Base-by-base conservation (phyloP, 2,329 filamentous ascomycete species). In the Podosphaera fusca region DNA sequence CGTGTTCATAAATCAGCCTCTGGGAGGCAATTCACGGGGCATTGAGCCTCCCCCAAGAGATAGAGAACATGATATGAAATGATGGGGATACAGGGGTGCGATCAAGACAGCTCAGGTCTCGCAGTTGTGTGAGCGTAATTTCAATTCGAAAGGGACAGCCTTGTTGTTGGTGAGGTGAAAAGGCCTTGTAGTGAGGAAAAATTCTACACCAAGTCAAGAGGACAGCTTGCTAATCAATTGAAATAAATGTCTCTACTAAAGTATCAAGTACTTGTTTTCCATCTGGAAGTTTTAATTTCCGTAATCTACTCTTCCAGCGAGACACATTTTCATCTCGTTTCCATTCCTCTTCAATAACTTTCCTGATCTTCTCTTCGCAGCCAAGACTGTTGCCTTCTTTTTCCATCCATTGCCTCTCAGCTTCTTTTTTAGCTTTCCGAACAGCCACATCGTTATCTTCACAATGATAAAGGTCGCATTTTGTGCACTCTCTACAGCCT, bases 401-500 rank as follows among this genome's bases (percentile, higher is more conserved):
- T 62, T 78, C 75, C 57, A 76, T 76, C 85, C 85, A 90, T 64
- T 78, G 77, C 50, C 73, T 73, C 71, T 89, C 85, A 1, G 84
- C 85, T 63, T 82, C 78, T 63, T 81, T 78, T 49, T 81, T 82
- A 0, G 86, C 85, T 58, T 78, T 75, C 54, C 75, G 75, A 38
- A 88, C 75, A 29, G 87, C 79, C 38, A 74, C 72, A 59, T 87
- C 80, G 67, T 89, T 85, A 57, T 81, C 77, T 70, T 89, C 84
- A 71, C 82, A 85, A 49, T 72, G 69, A 63, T 79, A 80, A 9
- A 90, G 74, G 65, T 88, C 87, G 69, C 85, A 90, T 64, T 80
- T 81, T 47, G 82, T 81, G 70, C 92, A 96, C 68, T 94, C 81
- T 1, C 69, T 74, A 68, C 92, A 98, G 12, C 78, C 77, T 29